Conservation (phyloP, 345 rosid species). For the Litchi chinensis region DNA sequence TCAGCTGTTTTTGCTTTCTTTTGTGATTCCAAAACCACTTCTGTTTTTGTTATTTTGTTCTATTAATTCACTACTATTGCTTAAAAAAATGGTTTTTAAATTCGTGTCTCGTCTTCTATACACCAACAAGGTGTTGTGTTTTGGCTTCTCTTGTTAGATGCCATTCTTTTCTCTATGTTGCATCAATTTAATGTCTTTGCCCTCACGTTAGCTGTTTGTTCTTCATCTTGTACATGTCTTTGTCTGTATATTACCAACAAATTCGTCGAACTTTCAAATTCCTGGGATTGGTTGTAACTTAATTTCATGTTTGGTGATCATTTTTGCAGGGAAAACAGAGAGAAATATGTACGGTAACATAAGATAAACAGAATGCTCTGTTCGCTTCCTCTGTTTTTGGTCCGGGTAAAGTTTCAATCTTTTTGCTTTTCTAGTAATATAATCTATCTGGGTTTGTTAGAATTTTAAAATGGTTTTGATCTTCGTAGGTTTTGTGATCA, state of each 20-base stretch:
- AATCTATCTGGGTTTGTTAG: not conserved
- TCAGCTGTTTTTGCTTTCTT: not conserved
- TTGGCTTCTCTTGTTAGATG: not conserved
- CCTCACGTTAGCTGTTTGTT: conserved; percentile 1
- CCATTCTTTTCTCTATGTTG: not conserved
- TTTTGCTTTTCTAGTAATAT: not conserved
- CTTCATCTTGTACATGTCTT: not conserved
- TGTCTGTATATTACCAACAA: not conserved
- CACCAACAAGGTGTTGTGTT: not conserved
- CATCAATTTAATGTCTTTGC: conserved; percentile 15
- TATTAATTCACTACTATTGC: not conserved
- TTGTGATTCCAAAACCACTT: not conserved
- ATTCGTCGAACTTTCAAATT: not conserved
- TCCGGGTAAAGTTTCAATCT: not conserved
- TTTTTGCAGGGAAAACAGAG: conserved; percentile 1
- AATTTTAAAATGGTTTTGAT: not conserved
- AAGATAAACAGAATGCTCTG: not conserved
- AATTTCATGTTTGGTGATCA: not conserved
- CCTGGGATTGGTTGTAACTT: not conserved
- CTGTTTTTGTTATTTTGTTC: not conserved
- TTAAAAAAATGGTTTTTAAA: not conserved
- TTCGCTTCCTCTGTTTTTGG: no score
- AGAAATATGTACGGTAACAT: not conserved
- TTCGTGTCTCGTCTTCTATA: not conserved
- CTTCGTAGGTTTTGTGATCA: not conserved